These are phyloP conservation scores for Zoysia japonica DNA, from an alignment of 176 grass and related monocot species.

Conservation along the genomic window DNA sequence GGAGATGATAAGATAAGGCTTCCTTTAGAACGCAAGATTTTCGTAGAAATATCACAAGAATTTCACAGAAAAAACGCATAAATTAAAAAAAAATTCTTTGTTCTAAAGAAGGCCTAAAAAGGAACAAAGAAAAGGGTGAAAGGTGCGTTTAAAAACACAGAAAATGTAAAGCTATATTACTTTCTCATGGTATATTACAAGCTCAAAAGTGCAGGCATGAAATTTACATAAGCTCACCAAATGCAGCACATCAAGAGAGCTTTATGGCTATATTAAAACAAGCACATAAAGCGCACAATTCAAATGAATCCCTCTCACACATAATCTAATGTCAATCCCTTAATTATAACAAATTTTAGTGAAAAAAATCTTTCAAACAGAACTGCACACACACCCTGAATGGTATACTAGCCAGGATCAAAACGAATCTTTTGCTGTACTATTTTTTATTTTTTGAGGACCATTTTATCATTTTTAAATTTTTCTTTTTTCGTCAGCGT, in stretches of 20 bases:
- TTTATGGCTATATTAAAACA: slow-evolving; percentile 59
- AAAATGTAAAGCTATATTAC: slow-evolving; percentile 21
- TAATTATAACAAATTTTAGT: slow-evolving; percentile 26
- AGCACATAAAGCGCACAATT: slow-evolving; percentile 38
- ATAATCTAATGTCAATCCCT: slow-evolving; percentile 35
- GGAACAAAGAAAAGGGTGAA: not conserved
- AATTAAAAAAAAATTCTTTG: no score
- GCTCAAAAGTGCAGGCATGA: slow-evolving; percentile 21
- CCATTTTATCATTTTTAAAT: not conserved
- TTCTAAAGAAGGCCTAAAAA: no score
- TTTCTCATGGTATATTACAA: slow-evolving; percentile 44
- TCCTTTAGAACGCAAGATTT: no score
- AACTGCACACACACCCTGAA: slow-evolving; percentile 3
- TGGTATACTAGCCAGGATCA: not conserved
- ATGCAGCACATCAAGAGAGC: slow-evolving; percentile 38
- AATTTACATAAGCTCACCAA: slow-evolving; percentile 32
- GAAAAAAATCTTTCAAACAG: slow-evolving; percentile 14
- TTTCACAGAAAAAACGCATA: no score
- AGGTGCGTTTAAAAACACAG: not conserved
- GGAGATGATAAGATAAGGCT: not conserved
- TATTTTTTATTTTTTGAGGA: not conserved
- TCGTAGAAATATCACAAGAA: no score
- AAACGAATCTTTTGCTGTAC: slow-evolving; percentile 1
- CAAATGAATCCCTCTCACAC: slow-evolving; percentile 7
- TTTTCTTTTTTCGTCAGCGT: not conserved